Evolutionary conservation across 805 yeast genomes (phyloP).

Genomic region (Wickerhamomyces xylosicus): DNA sequence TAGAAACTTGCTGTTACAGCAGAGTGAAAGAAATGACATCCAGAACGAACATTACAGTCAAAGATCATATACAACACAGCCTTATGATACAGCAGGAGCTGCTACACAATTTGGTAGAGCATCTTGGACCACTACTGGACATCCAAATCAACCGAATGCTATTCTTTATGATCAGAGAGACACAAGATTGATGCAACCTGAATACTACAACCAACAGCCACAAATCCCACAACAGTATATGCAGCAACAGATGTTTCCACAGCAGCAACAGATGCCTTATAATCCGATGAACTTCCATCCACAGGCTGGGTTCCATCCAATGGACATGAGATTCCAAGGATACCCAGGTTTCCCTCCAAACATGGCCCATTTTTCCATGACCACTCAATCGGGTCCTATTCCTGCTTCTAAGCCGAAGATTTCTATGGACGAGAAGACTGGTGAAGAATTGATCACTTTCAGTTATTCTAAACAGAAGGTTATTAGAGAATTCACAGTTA

Average conservation of each 20-base stretch:
- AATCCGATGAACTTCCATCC: neutral
- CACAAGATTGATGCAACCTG: neutral
- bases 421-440: slow-evolving; percentile 15
- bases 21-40: neutral
- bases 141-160: neutral
- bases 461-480: slow-evolving; percentile 22
- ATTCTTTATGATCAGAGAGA: neutral
- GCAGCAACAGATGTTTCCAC: no score
- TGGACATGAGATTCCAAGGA: neutral
- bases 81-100: neutral
- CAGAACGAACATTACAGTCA: neutral
- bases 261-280: no score
- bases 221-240: neutral
- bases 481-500: slow-evolving; percentile 16
- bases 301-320: neutral
- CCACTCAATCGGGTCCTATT: slow-evolving; percentile 25
- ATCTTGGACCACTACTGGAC: neutral
- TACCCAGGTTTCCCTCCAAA: neutral
- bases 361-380: neutral
- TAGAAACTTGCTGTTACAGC: neutral
- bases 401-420: slow-evolving; percentile 21
- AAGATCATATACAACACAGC: neutral
- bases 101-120: neutral
- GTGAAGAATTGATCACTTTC: slow-evolving; percentile 22
- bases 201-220: no score